Percentiles rank a stretch among this genome's conserved stretches.
Conservation (phyloP, 1,139 yeast genomes). For the Blastobotrys arbuscula region DNA sequence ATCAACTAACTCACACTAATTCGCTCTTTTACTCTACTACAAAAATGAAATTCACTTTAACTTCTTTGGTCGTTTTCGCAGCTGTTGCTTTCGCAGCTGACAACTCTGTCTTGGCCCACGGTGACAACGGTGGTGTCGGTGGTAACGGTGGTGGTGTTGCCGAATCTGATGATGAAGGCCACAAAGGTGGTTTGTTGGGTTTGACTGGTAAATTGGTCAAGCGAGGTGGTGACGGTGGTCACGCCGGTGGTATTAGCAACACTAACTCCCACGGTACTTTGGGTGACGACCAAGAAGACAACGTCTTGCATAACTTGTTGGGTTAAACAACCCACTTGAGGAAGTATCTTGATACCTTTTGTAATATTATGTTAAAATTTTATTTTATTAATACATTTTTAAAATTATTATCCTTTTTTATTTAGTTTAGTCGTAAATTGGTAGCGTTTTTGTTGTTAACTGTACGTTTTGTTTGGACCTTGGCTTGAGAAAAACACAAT, state of each 20-base stretch:
- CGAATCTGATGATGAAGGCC: background rate
- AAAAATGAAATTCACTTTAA: slow-evolving; percentile 1
- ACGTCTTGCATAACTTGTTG: background rate
- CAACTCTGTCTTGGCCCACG: background rate
- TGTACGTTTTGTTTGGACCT: too few relatives aligned
- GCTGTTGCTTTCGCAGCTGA: slow-evolving; percentile 1
- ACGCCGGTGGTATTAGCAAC: slow-evolving; percentile 1
- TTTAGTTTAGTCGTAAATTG: too few relatives aligned
- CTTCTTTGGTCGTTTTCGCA: background rate
- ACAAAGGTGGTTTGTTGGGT: background rate
- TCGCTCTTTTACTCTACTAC: background rate
- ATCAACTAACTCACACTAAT: background rate
- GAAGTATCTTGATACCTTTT: too few relatives aligned
- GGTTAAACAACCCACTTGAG: too few relatives aligned
- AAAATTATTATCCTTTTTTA: too few relatives aligned
- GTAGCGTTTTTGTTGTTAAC: too few relatives aligned
- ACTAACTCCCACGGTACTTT: background rate
- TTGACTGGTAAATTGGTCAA: background rate
- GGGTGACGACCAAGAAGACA: background rate
- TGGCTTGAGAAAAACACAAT: too few relatives aligned
- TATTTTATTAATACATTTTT: too few relatives aligned
- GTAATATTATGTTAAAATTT: too few relatives aligned
- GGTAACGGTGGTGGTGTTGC: slow-evolving; percentile 3
- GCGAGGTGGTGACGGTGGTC: slow-evolving; percentile 6
- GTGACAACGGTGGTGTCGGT: slow-evolving; percentile 7